Base-by-base conservation (phyloP, 306 rosid species). In the Begonia peltatifolia region DNA sequence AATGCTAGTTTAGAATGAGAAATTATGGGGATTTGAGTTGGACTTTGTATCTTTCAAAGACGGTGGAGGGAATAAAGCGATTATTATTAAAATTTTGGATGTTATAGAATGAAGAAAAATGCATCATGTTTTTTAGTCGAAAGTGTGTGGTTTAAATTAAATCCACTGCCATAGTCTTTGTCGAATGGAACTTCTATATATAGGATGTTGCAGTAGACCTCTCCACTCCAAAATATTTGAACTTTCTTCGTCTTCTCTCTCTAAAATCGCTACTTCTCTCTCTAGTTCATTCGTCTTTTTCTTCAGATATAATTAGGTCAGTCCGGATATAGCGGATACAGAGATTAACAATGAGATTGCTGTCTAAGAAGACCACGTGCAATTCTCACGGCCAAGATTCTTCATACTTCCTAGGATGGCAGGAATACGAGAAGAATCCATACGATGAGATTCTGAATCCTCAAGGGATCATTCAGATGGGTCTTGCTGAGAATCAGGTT, bases 321-420 rank as follows among this genome's bases (percentile, higher is more conserved):
- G 54, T 10, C 56, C 14, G 30, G 13, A 4, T 14, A 0, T 43
- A 14, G 16, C 42, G n/a, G 35, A 47, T 6, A 38, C 17, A 47
- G 20, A 49, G 8, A 43, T 41, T 48, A 17, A 76, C 65, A 61
- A 92, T 81, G 96, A 54, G 41, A 64, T 60, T 79, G 16, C 35
- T 92, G 67, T 83, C 99, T 7, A 79, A 55, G 46, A 92, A 83
- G 63, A 96, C 84, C 52, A 64, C 87, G 53, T 92, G 87, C 77
- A 92, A 83, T 58, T 56, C 84, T 55, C 99, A 92, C 54, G 96
- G 99, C 62, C 99, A 92, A 74, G 99, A 92, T 71, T 92, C 99
- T 1, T 83, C 93, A 10, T 92, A 87, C 87, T 92, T 92, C 69
- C 63, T 87, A 56, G 99, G 99, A 10, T 92, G 94, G 99, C 63